Evolutionary conservation across 2,329 filamentous ascomycete species (phyloP).

Genomic region (Fusarium newnesense): DNA sequence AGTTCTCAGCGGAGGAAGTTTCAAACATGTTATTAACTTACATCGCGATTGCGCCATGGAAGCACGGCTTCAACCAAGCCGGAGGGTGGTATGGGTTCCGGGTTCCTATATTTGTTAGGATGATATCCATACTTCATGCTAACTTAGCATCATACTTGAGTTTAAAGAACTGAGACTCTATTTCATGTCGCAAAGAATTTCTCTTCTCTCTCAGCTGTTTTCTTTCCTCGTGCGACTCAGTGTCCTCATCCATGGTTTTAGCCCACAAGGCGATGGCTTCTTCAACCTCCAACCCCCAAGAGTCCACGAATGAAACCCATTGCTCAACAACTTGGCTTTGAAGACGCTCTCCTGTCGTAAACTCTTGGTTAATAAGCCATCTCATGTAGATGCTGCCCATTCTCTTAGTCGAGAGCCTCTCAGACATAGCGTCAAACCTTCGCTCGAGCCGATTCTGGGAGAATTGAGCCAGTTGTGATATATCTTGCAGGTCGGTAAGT

Average conservation of each 20-base stretch:
- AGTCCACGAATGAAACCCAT: neutral
- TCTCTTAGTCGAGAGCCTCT: conserved; percentile 14
- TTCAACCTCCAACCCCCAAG: neutral
- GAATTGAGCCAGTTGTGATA: conserved; percentile 40
- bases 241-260: neutral
- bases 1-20: neutral
- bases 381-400: conserved; percentile 41
- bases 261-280: neutral
- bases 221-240: neutral
- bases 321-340: neutral
- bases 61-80: neutral
- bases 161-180: neutral
- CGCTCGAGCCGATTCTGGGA: conserved; percentile 39
- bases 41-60: neutral
- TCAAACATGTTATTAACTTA: neutral
- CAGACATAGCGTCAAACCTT: conserved; percentile 20
- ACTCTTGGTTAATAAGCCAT: conserved; percentile 44
- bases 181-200: neutral
- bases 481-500: conserved; percentile 33
- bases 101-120: neutral
- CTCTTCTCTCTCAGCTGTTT: neutral
- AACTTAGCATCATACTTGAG: neutral
- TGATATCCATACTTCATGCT: neutral
- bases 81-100: neutral
- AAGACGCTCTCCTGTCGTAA: no score